phyloP scores from a whole-genome alignment of 768 basidiomycete species.

The Neoboletus magnificus region DNA sequence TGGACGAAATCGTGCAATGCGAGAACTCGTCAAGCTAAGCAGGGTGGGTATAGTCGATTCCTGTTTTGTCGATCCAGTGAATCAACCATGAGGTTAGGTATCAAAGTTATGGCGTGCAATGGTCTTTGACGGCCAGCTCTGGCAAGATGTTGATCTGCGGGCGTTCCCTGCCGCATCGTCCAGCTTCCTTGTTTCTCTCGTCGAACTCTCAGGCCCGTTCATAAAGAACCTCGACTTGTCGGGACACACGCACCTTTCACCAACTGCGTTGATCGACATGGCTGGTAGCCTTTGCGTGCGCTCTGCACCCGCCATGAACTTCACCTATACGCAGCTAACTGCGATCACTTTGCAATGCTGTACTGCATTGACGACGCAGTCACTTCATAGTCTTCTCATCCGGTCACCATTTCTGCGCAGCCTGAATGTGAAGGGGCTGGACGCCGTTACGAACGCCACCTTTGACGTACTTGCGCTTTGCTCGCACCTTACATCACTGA shows the following conservation, averaged over 20 bases:
- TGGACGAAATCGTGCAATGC: slow-evolving; percentile 67
- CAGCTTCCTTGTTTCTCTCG: slow-evolving; percentile 50
- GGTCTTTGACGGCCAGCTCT: slow-evolving; percentile 85
- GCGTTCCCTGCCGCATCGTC: slow-evolving; percentile 58
- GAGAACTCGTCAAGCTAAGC: slow-evolving; percentile 76
- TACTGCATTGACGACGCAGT: slow-evolving; percentile 54
- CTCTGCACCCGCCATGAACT: slow-evolving; percentile 25
- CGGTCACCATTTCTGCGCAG: slow-evolving; percentile 57
- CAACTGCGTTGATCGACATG: slow-evolving; percentile 50
- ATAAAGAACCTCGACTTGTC: slow-evolving; percentile 57
- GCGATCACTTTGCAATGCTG: slow-evolving; percentile 73
- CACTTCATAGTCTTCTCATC: slow-evolving; percentile 67
- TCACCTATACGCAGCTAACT: slow-evolving; percentile 63
- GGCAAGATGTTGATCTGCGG: slow-evolving; percentile 62
- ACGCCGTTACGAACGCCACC: slow-evolving; percentile 68
- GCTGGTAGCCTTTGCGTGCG: slow-evolving; percentile 52
- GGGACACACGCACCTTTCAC: slow-evolving; percentile 53
- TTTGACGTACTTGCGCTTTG: slow-evolving; percentile 65
- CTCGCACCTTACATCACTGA: slow-evolving; percentile 53
- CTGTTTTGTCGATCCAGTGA: slow-evolving; percentile 9
- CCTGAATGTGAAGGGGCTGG: slow-evolving; percentile 65
- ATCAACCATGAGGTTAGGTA: slow-evolving; percentile 46
- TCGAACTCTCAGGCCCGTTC: slow-evolving; percentile 60
- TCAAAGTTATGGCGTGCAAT: slow-evolving; percentile 74
- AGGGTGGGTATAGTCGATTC: slow-evolving; percentile 52